Conservation (phyloP, 441 rosid genomes). For the Erodium texanum region DNA sequence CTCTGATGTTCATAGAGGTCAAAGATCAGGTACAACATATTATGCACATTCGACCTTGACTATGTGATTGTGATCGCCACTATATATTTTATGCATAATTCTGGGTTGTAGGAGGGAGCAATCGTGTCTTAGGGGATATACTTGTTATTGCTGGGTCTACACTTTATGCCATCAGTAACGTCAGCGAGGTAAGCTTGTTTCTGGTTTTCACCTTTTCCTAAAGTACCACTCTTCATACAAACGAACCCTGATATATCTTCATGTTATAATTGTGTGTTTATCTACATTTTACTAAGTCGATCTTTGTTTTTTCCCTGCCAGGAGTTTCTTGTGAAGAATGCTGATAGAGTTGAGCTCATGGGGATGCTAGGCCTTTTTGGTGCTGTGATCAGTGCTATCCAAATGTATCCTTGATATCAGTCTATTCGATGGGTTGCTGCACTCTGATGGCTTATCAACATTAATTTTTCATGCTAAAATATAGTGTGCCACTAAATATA, state of each 20-base stretch:
- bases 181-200: constrained; percentile 60
- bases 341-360: constrained; percentile 75
- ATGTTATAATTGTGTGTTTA: neutral
- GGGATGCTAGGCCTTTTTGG: constrained; percentile 70
- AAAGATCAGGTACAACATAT: constrained; percentile 49
- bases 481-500: neutral
- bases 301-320: constrained; percentile 14
- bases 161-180: constrained; percentile 67
- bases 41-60: neutral
- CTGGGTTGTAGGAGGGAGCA: constrained; percentile 51
- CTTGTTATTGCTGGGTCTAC: constrained; percentile 86
- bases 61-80: neutral
- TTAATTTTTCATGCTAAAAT: too few species aligned
- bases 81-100: neutral
- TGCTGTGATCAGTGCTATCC: constrained; percentile 72
- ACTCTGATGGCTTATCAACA: too few species aligned
- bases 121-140: constrained; percentile 66
- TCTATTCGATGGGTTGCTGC: too few species aligned
- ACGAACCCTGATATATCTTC: neutral
- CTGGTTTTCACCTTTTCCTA: neutral
- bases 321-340: constrained; percentile 88
- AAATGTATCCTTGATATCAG: constrained; percentile 98
- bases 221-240: neutral
- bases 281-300: neutral
- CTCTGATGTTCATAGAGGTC: constrained; percentile 84